Conservation (phyloP, 2,329 filamentous ascomycete species). For the Calonectria montana region DNA sequence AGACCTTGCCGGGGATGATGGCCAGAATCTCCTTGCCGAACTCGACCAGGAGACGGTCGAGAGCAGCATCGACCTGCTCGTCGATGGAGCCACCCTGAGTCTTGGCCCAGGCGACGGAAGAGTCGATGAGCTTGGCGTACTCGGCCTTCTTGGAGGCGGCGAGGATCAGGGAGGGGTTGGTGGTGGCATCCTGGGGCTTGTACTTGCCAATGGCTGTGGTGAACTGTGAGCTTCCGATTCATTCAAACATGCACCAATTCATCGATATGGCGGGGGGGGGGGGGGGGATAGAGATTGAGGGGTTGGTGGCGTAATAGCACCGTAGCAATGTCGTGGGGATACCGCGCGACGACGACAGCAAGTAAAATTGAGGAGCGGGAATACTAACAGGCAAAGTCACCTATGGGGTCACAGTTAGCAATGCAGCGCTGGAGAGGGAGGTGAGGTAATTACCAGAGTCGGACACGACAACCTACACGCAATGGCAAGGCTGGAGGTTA, state of each 20-base stretch:
- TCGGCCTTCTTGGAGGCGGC: constrained; percentile 98
- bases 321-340: constrained; percentile 7
- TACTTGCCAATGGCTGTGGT: constrained; percentile 95
- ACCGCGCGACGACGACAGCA: constrained; percentile 16
- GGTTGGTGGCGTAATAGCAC: neutral
- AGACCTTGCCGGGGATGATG: constrained; percentile 98
- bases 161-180: constrained; percentile 98
- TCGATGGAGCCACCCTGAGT: constrained; percentile 75
- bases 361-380: constrained; percentile 3
- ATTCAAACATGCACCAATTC: constrained; percentile 25
- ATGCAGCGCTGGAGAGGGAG: constrained; percentile 30
- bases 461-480: constrained; percentile 85
- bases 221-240: constrained; percentile 37
- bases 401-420: constrained; percentile 55
- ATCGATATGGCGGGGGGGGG: constrained; percentile 20
- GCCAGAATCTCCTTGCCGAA: constrained; percentile 98
- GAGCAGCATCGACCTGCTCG: constrained; percentile 86
- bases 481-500: constrained; percentile 21
- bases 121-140: constrained; percentile 92
- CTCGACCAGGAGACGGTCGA: constrained; percentile 95
- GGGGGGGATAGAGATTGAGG: neutral
- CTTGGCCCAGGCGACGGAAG: constrained; percentile 89
- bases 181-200: constrained; percentile 99
- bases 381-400: constrained; percentile 82
- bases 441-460: constrained; percentile 82